Base-by-base conservation (phyloP, 2,329 filamentous ascomycete species). In the Xylaria sp. region DNA sequence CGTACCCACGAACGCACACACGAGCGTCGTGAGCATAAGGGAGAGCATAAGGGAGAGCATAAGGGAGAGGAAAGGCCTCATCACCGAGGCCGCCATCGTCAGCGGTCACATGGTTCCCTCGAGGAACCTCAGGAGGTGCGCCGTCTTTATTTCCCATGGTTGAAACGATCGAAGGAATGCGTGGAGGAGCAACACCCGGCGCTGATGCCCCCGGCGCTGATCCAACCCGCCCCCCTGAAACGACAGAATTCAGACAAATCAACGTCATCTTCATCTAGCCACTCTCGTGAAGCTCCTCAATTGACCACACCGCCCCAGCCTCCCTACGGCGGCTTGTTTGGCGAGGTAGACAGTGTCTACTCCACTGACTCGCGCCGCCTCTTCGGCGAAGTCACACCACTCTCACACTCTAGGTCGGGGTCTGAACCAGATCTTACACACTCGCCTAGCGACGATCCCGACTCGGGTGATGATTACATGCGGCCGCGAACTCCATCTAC, bases 391-490 rank as follows among this genome's bases (percentile, higher is more conserved):
- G 60, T 75, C 31, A 69, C 67, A 9, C 70, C 67, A 6, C 54
- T 68, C 47, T 70, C 67, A 37, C 52, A 60, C 38, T 65, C 69
- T 23, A 64, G 68, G 21, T 68, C 68, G 15, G 69, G 68, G 31
- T 71, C 71, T 5, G 72, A 72, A 63, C 74, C 74, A 17, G 73
- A 74, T 21, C 72, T 75, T 53, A 69, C 67, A 33, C 60, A 73
- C 67, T 75, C 73, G 31, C 73, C 73, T 8, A 70, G 70, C 40
- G 72, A 73, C 37, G 72, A 70, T 37, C 54, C 66, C 21, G 70
- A 72, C 60, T 72, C 71, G 12, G 57, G 69, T 12, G 72, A 74
- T 54, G 71, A 73, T 33, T 74, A 75, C 66, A 74, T 70, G 67
- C 73, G 73, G 35, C 73, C 73, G 14, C 54, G 57, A 23, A 76